phyloP scores from a whole-genome alignment of 495 filamentous ascomycete genomes.

The Rusavskia elegans region DNA sequence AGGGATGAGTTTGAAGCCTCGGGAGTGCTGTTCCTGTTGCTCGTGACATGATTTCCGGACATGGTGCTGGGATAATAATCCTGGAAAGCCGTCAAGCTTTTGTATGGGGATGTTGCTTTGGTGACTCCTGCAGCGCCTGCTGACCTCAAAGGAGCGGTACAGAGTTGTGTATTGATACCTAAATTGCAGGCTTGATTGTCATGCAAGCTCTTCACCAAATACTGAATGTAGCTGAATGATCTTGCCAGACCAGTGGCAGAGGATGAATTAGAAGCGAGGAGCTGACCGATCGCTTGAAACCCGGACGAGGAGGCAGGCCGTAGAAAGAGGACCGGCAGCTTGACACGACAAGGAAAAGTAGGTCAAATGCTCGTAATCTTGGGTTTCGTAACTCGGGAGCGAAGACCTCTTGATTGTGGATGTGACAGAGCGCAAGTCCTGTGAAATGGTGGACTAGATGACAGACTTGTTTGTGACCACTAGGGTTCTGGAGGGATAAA shows the following conservation, averaged over 20 bases:
- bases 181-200: not conserved
- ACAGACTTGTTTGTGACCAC: too few relatives aligned
- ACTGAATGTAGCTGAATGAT: not conserved
- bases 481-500: too few relatives aligned
- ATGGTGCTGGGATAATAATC: conserved; percentile 24
- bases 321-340: not conserved
- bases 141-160: conserved; percentile 72
- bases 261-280: not conserved
- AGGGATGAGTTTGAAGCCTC: conserved; percentile 77
- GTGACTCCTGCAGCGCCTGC: conserved; percentile 78
- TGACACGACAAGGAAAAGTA: too few relatives aligned
- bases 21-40: conserved; percentile 95
- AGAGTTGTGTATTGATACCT: not conserved
- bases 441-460: too few relatives aligned
- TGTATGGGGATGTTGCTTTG: conserved; percentile 1
- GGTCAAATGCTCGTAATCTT: too few relatives aligned
- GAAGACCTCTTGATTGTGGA: not conserved
- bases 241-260: not conserved
- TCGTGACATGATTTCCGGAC: conserved; percentile 53
- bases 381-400: too few relatives aligned
- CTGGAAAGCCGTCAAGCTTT: not conserved
- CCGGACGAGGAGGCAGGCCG: too few relatives aligned
- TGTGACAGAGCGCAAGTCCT: not conserved
- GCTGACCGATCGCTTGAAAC: too few relatives aligned
- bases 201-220: not conserved